Evolutionary conservation across 805 yeast species (phyloP).

Genomic region (Suhomyces canberraensis): DNA sequence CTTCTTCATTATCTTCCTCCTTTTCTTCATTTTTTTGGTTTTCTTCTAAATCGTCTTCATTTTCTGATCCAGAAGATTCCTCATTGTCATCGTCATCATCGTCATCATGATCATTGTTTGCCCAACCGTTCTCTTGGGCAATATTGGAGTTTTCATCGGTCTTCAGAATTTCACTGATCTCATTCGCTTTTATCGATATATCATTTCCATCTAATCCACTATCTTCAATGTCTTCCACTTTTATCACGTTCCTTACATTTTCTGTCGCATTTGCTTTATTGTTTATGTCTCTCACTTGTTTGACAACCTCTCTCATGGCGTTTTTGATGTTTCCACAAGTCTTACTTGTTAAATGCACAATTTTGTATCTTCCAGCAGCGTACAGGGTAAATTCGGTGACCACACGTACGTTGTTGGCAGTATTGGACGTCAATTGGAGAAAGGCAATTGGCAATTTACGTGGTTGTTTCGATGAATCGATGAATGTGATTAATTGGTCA

Average conservation of each 20-base stretch:
- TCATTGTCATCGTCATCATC: slow-evolving; percentile 9
- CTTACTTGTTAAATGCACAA: slow-evolving; percentile 30
- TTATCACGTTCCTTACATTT: too few relatives aligned
- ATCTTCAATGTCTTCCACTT: background rate
- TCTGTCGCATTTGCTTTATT: background rate
- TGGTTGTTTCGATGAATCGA: slow-evolving; percentile 7
- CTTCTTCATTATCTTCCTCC: slow-evolving; percentile 11
- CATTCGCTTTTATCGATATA: background rate
- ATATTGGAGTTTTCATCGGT: background rate
- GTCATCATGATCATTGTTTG: slow-evolving; percentile 2
- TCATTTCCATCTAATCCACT: background rate
- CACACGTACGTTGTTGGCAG: slow-evolving; percentile 38
- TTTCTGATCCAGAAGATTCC: slow-evolving; percentile 8
- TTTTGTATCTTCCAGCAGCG: slow-evolving; percentile 13
- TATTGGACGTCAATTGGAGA: slow-evolving; percentile 37
- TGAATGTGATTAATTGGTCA: slow-evolving; percentile 22
- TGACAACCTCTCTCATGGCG: slow-evolving; percentile 31
- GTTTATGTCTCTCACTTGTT: slow-evolving; percentile 18
- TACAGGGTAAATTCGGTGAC: slow-evolving; percentile 31
- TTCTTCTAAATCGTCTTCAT: slow-evolving; percentile 6
- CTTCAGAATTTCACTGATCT: background rate
- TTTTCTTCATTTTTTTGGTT: slow-evolving; percentile 7
- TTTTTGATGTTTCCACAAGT: slow-evolving; percentile 32
- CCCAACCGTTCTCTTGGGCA: background rate
- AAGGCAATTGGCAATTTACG: slow-evolving; percentile 30